Percentiles rank a stretch among this genome's conserved stretches.
Evolutionary conservation across 768 basidiomycete genomes (phyloP).

Genomic region (Holtermanniella nyarrowii): DNA sequence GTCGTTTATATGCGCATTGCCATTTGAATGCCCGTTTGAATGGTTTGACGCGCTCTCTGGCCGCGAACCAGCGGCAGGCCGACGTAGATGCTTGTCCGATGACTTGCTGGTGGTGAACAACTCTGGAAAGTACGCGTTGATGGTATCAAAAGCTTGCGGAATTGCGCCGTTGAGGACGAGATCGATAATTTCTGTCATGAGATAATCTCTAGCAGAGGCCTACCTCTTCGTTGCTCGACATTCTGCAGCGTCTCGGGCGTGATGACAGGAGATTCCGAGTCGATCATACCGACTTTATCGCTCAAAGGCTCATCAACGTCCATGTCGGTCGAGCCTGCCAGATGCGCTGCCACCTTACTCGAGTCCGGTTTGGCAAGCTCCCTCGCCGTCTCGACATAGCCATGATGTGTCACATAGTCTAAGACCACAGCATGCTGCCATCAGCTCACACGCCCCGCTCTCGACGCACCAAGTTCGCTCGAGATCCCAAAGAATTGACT

Average conservation of each 20-base stretch:
- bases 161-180: conserved; percentile 67
- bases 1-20: neutral
- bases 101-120: conserved; percentile 45
- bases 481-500: neutral
- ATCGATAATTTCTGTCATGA: conserved; percentile 53
- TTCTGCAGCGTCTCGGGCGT: conserved; percentile 6
- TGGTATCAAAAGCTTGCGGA: conserved; percentile 55
- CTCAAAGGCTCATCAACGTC: neutral
- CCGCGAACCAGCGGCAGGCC: too few species aligned
- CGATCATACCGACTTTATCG: neutral
- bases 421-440: conserved; percentile 28
- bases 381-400: conserved; percentile 25
- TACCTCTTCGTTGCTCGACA: conserved; percentile 21
- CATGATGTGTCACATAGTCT: conserved; percentile 26
- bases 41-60: too few species aligned
- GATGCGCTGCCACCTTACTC: neutral
- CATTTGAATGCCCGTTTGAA: conserved; percentile 1
- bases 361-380: conserved; percentile 10
- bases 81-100: too few species aligned
- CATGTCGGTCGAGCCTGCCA: neutral
- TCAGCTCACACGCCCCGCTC: neutral
- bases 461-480: neutral
- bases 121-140: conserved; percentile 64
- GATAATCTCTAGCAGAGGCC: conserved; percentile 4
- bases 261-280: neutral